Evolutionary conservation across 192 early-diverging fungal species (phyloP).

Genomic region (Entophlyctis helioformis): DNA sequence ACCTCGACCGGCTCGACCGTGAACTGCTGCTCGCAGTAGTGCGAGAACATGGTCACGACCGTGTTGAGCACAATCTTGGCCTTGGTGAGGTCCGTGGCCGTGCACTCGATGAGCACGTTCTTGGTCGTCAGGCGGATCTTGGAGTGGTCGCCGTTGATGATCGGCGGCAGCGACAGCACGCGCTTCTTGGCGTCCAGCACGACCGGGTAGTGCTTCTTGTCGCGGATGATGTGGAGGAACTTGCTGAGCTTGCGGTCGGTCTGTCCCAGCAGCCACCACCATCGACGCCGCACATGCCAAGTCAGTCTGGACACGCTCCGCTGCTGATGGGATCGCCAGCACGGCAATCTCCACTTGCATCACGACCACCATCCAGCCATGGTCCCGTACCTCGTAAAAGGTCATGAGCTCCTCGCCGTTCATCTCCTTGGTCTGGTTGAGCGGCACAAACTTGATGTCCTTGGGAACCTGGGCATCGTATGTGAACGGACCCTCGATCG

Average conservation of each 20-base stretch:
- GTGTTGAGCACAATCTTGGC: conserved; percentile 89
- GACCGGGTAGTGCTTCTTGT: conserved; percentile 82
- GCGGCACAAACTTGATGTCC: conserved; percentile 84
- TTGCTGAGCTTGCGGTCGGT: conserved; percentile 71
- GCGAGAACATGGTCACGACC: conserved; percentile 89
- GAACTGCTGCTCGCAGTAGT: conserved; percentile 83
- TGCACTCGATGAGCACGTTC: conserved; percentile 97
- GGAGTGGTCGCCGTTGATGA: conserved; percentile 97
- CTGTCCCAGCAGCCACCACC: no score
- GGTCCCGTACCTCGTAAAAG: conserved; percentile 71
- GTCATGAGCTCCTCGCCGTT: conserved; percentile 79
- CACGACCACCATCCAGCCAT: no score
- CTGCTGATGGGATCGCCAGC: no score
- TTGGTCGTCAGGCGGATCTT: conserved; percentile 90
- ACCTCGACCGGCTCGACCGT: conserved; percentile 91
- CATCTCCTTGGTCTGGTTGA: conserved; percentile 83
- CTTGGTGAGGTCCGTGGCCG: conserved; percentile 93
- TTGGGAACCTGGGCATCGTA: conserved; percentile 86
- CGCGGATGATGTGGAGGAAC: conserved; percentile 87
- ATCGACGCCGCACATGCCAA: no score
- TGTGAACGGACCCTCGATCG: conserved; percentile 83
- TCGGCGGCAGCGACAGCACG: conserved; percentile 92
- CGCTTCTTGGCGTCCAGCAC: conserved; percentile 71
- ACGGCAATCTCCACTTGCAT: no score
- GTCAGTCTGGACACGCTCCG: no score